These are phyloP conservation scores for Mycocentrospora acerina DNA, from an alignment of 2,329 filamentous ascomycete genomes.

Conservation along the genomic window DNA sequence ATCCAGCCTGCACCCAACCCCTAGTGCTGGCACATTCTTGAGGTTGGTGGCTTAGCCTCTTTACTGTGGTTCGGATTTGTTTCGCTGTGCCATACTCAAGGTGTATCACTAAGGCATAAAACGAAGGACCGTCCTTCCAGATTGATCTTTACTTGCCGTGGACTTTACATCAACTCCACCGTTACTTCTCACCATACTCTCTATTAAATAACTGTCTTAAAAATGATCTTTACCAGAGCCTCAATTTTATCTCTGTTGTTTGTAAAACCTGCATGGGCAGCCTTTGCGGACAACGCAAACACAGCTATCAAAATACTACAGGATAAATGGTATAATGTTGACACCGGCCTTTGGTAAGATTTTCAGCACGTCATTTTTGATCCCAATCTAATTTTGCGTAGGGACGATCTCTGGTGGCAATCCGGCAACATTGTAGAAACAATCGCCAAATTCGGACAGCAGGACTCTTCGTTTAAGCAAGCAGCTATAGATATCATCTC, in stretches of 20 bases:
- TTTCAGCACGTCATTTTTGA: too few relatives aligned
- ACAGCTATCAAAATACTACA: constrained; percentile 32
- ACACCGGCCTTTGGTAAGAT: constrained; percentile 37
- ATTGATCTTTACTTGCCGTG: constrained; percentile 3
- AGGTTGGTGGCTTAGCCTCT: constrained; percentile 6
- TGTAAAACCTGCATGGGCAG: constrained; percentile 12
- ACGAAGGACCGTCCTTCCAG: constrained; percentile 11
- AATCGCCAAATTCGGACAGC: constrained; percentile 33
- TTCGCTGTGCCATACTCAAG: constrained; percentile 14
- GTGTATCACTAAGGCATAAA: constrained; percentile 21
- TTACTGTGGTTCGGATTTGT: constrained; percentile 2
- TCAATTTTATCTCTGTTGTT: constrained; percentile 17
- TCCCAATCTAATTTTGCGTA: constrained; percentile 4
- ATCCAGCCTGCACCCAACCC: too few relatives aligned
- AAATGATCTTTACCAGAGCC: constrained; percentile 5
- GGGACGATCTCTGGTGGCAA: constrained; percentile 40
- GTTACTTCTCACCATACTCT: too few relatives aligned
- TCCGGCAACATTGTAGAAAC: constrained; percentile 40
- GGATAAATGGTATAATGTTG: constrained; percentile 34
- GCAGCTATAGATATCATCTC: constrained; percentile 32
- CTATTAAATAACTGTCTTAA: too few relatives aligned
- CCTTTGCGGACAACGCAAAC: constrained; percentile 30
- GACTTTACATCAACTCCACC: not conserved
- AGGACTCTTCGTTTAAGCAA: constrained; percentile 30
- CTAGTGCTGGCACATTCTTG: too few relatives aligned